Evolutionary conservation across 2,329 filamentous ascomycete genomes (phyloP), one percentile per base, ranked within the genome.

Genomic region (Alternaria angustiovoidea): DNA sequence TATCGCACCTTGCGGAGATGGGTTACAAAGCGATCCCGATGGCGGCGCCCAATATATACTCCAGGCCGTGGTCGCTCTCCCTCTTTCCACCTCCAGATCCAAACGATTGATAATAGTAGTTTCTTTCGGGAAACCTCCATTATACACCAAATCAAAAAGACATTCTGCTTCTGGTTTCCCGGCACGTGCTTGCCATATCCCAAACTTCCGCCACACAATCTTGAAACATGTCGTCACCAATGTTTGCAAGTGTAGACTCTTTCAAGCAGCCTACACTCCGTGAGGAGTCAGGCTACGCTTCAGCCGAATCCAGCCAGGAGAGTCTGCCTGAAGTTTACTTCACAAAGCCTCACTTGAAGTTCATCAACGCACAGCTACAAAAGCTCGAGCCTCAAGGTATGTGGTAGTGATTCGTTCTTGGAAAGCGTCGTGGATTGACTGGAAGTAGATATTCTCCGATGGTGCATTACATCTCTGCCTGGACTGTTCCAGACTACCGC

Each of bases 391-490:
- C 95, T 63, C 85, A 94, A 81, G 86, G 86, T 87, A 76, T 68
- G 81, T 76, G 51, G 24, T 28, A 4, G 41, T n/a, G 20, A n/a
- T 44, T 6, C 7, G 20, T 36, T 30, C 11, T 14, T 18, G 28
- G 22, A 30, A 39, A 34, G 30, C n/a, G 28, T 16, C 48, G 11
- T 58, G 38, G 66, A 61, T 79, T 78, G 66, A 78, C 61, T 43
- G 11, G 11, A 28, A 5, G 46, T 44, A 86, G 94, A 97, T 67
- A 91, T 98, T 72, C 87, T 99, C 62, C 90, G 89, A 81, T 97
- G 96, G 91, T 93, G 90, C 85, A 91, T 94, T 76, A 89, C 91
- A 71, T 91, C 94, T 71, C 90, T 99, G 72, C 95, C 95, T 73
- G 91, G 91, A 76, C 88, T 98, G 44, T 97, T 78, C 67, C 82